Evolutionary conservation across 2,329 filamentous ascomycete species (phyloP), one percentile per base, ranked within the genome.

Genomic region (Neonectria sp.): DNA sequence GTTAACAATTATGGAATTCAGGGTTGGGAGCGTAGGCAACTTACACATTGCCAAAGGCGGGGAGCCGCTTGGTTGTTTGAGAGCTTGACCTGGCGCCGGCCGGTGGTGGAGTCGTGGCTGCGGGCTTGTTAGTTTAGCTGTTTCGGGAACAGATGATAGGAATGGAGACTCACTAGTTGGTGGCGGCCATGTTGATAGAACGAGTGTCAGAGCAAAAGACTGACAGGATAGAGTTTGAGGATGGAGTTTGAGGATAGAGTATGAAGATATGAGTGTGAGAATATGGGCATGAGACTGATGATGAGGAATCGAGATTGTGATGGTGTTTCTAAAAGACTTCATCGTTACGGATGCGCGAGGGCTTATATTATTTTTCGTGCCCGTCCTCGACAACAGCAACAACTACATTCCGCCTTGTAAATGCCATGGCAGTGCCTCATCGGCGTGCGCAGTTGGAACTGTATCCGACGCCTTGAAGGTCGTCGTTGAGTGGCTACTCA

Each of bases 371-470:
- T 11, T 13, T 13, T 13, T 13, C 33, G 3, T 17, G 15, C 27
- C 24, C 51, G 6, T 25, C 11, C n/a, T 4, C 17, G 35, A n/a
- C 51, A 33, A 21, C 21, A 24, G 21, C 51, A 35, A 37, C n/a
- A 21, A 35, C 29, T 53, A 35, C n/a, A 56, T 35, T 53, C n/a
- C 12, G 51, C 51, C 51, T 37, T 53, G 51, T 6, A 35, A 12
- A 17, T 24, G 25, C 9, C n/a, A 53, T 24, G 51, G 51, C 51
- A 35, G 31, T 53, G 51, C 51, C 49, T 13, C 13, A 8, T 53
- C 51, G 51, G 51, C 13, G 51, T 35, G 51, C 51, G 51, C 51
- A 53, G 51, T 53, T 53, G 9, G 5, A 35, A 21, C 37, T n/a
- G 37, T 40, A 40, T n/a, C 37, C 33, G 12, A 15, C 12, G 11